A percentile compares a stretch with the other conserved stretches of the same genome.
phyloP scores from a whole-genome alignment of 768 basidiomycete species.

The Tephrocybe sp. region DNA sequence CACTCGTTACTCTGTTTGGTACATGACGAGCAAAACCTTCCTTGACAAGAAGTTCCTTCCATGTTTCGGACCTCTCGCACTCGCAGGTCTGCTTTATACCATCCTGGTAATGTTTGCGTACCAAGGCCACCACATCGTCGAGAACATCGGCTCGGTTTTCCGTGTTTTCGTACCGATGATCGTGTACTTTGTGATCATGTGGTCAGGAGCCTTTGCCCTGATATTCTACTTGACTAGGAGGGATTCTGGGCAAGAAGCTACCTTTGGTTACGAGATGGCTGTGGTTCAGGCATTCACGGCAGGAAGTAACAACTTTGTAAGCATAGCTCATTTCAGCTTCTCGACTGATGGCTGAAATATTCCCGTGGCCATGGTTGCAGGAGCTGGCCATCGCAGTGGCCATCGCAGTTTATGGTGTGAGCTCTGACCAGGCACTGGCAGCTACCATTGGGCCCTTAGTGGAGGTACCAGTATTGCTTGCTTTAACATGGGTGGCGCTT shows the following conservation, averaged over 20 bases:
- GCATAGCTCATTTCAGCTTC: slow-evolving; percentile 17
- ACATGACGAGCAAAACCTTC: slow-evolving; percentile 41
- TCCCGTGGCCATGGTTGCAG: slow-evolving; percentile 32
- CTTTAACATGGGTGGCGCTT: slow-evolving; percentile 65
- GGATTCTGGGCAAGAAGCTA: slow-evolving; percentile 18
- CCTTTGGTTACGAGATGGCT: slow-evolving; percentile 65
- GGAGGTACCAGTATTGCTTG: slow-evolving; percentile 76
- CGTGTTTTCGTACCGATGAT: slow-evolving; percentile 80
- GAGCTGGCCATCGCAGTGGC: slow-evolving; percentile 85
- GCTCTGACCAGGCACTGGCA: slow-evolving; percentile 77
- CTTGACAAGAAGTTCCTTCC: slow-evolving; percentile 65
- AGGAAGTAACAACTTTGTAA: slow-evolving; percentile 75
- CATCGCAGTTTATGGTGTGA: slow-evolving; percentile 75
- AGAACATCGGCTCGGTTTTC: slow-evolving; percentile 76
- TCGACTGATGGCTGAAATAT: background rate
- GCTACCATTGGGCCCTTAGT: slow-evolving; percentile 80
- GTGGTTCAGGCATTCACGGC: slow-evolving; percentile 81
- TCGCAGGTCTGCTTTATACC: slow-evolving; percentile 80
- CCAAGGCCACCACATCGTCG: slow-evolving; percentile 66
- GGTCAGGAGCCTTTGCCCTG: slow-evolving; percentile 59
- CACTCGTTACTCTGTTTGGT: slow-evolving; percentile 61
- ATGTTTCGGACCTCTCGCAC: slow-evolving; percentile 63
- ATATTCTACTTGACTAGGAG: slow-evolving; percentile 47
- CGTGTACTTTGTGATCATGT: slow-evolving; percentile 79
- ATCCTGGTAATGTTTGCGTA: slow-evolving; percentile 75